These are phyloP conservation scores for Cardiospermum halicacabum DNA, from an alignment of 345 rosid genomes.

Conservation along the genomic window DNA sequence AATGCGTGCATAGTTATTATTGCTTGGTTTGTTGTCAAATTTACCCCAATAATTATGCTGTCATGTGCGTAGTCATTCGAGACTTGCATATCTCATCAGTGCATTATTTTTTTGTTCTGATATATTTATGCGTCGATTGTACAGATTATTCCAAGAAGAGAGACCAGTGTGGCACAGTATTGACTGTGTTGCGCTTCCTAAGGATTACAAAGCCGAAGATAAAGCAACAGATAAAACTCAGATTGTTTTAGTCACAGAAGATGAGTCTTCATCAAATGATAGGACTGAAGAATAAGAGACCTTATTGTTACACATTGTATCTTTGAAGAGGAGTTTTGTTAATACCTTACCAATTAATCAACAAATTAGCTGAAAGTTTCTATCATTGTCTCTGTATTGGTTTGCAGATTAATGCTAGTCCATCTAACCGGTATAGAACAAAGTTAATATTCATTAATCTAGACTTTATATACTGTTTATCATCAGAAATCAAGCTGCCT, in stretches of 20 bases:
- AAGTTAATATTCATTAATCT: background rate
- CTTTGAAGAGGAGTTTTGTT: background rate
- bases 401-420: background rate
- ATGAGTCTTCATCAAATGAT: constrained; percentile 22
- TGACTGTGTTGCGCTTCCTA: constrained; percentile 63
- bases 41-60: background rate
- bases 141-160: constrained; percentile 89
- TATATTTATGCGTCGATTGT: constrained; percentile 12
- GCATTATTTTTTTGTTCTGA: background rate
- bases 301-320: background rate
- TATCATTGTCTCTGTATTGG: background rate
- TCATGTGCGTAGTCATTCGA: background rate
- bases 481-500: background rate
- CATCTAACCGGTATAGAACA: background rate
- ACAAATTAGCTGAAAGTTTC: background rate
- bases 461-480: background rate
- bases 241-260: constrained; percentile 43
- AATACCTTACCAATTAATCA: constrained; percentile 1
- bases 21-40: background rate
- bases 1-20: background rate
- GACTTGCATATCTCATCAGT: background rate
- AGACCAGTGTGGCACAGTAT: constrained; percentile 85
- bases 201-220: constrained; percentile 37
- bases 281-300: constrained; percentile 24
- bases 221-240: constrained; percentile 22